Evolutionary conservation across 192 early-diverging fungal genomes (phyloP).

Genomic region (Coemansia sp.): DNA sequence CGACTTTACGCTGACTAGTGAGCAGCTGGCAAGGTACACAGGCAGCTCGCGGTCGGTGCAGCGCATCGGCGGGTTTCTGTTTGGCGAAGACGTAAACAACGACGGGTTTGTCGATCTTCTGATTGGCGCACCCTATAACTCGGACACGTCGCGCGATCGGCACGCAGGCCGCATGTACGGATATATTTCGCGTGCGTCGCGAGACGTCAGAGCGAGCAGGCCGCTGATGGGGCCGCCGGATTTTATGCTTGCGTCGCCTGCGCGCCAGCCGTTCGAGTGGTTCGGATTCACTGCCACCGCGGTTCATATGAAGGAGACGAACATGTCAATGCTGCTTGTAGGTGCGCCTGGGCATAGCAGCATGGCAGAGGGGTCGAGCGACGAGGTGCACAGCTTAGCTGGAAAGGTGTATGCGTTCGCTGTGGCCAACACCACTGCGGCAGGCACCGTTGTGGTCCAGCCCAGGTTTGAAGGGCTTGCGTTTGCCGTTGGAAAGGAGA

Average conservation of each 20-base stretch:
- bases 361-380: background rate
- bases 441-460: background rate
- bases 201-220: background rate
- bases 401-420: conserved; percentile 59
- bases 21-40: conserved; percentile 23
- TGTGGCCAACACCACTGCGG: background rate
- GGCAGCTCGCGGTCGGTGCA: conserved; percentile 19
- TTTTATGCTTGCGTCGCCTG: conserved; percentile 40
- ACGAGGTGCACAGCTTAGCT: conserved; percentile 22
- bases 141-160: conserved; percentile 12
- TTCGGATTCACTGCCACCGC: conserved; percentile 50
- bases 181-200: conserved; percentile 26
- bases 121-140: conserved; percentile 64
- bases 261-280: conserved; percentile 48
- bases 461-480: conserved; percentile 18
- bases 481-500: conserved; percentile 25
- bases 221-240: conserved; percentile 24
- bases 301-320: conserved; percentile 11
- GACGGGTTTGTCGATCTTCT: conserved; percentile 68
- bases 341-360: conserved; percentile 58
- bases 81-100: conserved; percentile 63
- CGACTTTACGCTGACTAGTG: conserved; percentile 49
- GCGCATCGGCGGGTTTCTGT: conserved; percentile 48
- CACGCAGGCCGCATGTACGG: conserved; percentile 56
- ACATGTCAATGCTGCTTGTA: conserved; percentile 44